Base-by-base conservation (phyloP, 2,329 filamentous ascomycete species). In the Fusarium falciforme region DNA sequence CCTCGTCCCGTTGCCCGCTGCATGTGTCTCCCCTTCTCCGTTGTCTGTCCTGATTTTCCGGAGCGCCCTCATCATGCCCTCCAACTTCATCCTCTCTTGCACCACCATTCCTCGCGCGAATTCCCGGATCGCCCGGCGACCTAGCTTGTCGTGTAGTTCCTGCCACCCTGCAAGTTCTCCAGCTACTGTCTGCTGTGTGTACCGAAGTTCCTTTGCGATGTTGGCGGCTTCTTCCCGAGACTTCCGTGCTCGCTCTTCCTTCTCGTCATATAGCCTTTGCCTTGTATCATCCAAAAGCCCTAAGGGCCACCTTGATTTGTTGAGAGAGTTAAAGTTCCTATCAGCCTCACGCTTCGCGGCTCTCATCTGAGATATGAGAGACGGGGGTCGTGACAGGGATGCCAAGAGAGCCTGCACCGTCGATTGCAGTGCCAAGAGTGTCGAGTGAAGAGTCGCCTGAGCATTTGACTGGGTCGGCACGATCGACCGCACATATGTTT, bases 151-250 rank as follows among this genome's bases (percentile, higher is more conserved):
- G 79, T 97, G 91, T 85, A 95, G 90, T 44, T 97, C 94, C 79
- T 98, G 95, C 94, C 96, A 99, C 17, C 94, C 95, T 1, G 96
- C 96, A 65, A 99, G 83, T 84, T 99, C 96, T 2, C 91, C 89
- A 8, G 97, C 96, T 27, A 98, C 96, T 16, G 96, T 94, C 82
- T 97, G 94, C 84, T 98, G 96, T 57, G 95, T 98, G 82, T 96
- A 98, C 59, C 94, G 87, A 64, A 99, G 85, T 82, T 99, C 96
- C 61, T 90, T 90, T 0, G 93, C 92, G n/a, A 98, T 83, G 49
- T 91, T 89, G 22, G 92, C 89, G 12, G 94, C 89, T 80, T 98
- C 94, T 20, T 87, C 83, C 72, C 92, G 89, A 25, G 90, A 90
- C 72, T 92, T 91, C 16, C 90, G 88, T 40, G 94, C 93, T 77